Evolutionary conservation across 1,284 basidiomycete species (phyloP).

Genomic region (Rhizoctonia solani): DNA sequence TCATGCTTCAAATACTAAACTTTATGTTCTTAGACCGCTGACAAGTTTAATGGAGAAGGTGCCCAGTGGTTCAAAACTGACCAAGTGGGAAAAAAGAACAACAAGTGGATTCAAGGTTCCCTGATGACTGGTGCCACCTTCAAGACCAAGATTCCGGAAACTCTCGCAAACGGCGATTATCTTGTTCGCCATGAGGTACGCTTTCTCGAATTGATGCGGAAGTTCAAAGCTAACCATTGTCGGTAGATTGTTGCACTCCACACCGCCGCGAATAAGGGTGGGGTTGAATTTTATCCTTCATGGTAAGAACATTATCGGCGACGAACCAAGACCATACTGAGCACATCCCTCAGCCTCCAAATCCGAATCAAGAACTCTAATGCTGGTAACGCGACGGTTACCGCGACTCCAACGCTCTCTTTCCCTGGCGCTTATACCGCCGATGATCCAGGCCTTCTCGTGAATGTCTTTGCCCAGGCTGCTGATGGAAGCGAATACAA

Average conservation of each 20-base stretch:
- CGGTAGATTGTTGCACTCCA: conserved; percentile 70
- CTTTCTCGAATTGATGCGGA: not conserved
- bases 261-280: conserved; percentile 53
- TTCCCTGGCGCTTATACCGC: conserved; percentile 41
- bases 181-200: conserved; percentile 60
- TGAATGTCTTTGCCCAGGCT: conserved; percentile 15
- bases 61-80: conserved; percentile 35
- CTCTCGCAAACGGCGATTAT: conserved; percentile 64
- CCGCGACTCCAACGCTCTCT: conserved; percentile 6
- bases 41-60: conserved; percentile 9
- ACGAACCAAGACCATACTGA: conserved; percentile 72
- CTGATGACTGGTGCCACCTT: conserved; percentile 49
- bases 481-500: conserved; percentile 15
- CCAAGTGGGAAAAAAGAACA: conserved; percentile 33
- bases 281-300: conserved; percentile 73
- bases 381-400: conserved; percentile 18
- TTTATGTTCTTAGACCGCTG: conserved; percentile 3
- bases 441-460: conserved; percentile 38
- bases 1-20: not conserved
- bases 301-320: conserved; percentile 51
- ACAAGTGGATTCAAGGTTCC: conserved; percentile 49
- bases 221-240: not conserved
- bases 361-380: conserved; percentile 21
- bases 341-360: conserved; percentile 49
- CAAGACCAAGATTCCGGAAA: conserved; percentile 58